These are phyloP conservation scores for Diplodia sapinea DNA, from an alignment of 2,329 filamentous ascomycete species.

Conservation along the genomic window DNA sequence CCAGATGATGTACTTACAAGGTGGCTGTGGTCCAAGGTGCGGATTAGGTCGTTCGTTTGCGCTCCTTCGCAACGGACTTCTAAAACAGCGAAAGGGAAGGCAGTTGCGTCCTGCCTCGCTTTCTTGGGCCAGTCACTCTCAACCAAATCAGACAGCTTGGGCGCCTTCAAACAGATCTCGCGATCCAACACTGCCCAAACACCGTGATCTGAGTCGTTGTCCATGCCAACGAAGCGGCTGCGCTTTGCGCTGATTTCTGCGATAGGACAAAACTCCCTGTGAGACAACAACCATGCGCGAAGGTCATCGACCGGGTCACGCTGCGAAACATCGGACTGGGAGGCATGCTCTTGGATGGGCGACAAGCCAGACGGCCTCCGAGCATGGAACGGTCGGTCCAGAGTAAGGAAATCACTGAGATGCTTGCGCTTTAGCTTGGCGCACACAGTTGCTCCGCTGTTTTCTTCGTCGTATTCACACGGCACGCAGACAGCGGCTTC, in stretches of 20 bases:
- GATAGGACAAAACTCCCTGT: slow-evolving; percentile 53
- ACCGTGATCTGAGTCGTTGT: slow-evolving; percentile 51
- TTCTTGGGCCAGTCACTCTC: slow-evolving; percentile 43
- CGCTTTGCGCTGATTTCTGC: slow-evolving; percentile 54
- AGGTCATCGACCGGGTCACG: slow-evolving; percentile 39
- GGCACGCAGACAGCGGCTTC: slow-evolving; percentile 42
- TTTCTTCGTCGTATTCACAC: slow-evolving; percentile 36
- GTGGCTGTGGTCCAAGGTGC: slow-evolving; percentile 55
- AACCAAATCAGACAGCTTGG: slow-evolving; percentile 39
- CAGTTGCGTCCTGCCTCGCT: slow-evolving; percentile 36
- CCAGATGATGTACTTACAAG: slow-evolving; percentile 44
- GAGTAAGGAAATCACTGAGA: slow-evolving; percentile 49
- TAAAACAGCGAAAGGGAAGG: slow-evolving; percentile 60
- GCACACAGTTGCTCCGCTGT: neutral
- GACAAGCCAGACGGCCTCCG: slow-evolving; percentile 36
- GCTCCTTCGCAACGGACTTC: slow-evolving; percentile 57
- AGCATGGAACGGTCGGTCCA: slow-evolving; percentile 34
- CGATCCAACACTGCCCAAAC: slow-evolving; percentile 58
- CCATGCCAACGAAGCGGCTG: slow-evolving; percentile 56
- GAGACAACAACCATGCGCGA: slow-evolving; percentile 52
- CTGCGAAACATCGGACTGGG: slow-evolving; percentile 32
- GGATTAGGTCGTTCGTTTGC: slow-evolving; percentile 47
- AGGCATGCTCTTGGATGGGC: slow-evolving; percentile 34
- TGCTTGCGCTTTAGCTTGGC: slow-evolving; percentile 52
- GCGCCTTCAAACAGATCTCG: slow-evolving; percentile 50